Base-by-base conservation (phyloP, 2,329 filamentous ascomycete genomes). In the Stemphylium lycopersici region DNA sequence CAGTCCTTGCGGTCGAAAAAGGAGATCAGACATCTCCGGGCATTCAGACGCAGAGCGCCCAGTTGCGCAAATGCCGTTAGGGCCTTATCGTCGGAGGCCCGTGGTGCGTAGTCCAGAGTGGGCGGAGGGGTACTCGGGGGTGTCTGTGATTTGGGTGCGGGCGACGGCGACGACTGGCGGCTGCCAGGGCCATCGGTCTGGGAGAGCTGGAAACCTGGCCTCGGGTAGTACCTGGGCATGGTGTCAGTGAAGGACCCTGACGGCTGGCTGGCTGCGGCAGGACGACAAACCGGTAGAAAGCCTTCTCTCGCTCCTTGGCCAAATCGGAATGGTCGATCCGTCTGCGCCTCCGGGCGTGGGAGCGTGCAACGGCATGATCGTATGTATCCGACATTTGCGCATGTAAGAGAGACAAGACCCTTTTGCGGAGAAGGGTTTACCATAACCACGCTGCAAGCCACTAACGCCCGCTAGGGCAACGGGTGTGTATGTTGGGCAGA, bases 1-100 rank as follows among this genome's bases (percentile, higher is more conserved):
- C 71, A 72, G 56, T 73, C 65, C 33, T 58, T 65, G n/a, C 72
- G 62, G 55, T 76, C 74, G 61, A 76, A 74, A 58, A 76, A 71
- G 55, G 72, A 75, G 16, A 76, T 72, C 22, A 76, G 56, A 42
- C 72, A 74, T 33, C 74, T 63, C 7, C 69, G 68, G 2, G 69
- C 65, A 39, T 74, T 70, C 16, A 76, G 61, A 10, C 73, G 71
- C 18, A 76, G 60, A n/a, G 74, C 73, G 3, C 72, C 74, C 34
- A 76, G 49, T 33, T 76, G 74, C 2, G 73, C 73, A 52, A 76
- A 75, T 8, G 73, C 71, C 8, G 69, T 72, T 55, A 76, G 53
- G 33, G 72, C 72, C 46, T 63, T 68, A 44, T 76, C 74, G 26
- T 75, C 67, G 8, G 69, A 69, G 1, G 67, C 59, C 20, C 44